These are phyloP conservation scores for Picochlorum sp. DNA, from an alignment of 139 green algal genomes.

Conservation along the genomic window DNA sequence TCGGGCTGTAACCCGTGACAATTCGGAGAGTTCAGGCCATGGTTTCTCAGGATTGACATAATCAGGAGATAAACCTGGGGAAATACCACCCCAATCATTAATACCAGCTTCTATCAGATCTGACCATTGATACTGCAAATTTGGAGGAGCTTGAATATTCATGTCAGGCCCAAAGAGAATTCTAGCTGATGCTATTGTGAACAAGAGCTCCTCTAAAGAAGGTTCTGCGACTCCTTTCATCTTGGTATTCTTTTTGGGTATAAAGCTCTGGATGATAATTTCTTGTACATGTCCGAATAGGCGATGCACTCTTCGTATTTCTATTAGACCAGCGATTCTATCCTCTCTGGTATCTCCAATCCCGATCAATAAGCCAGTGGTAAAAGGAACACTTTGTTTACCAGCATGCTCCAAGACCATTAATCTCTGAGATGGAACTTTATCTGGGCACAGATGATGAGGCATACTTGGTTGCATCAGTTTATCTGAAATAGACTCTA, in stretches of 20 bases:
- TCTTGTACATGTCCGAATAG: constrained; percentile 59
- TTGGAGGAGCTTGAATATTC: constrained; percentile 52
- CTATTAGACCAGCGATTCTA: constrained; percentile 43
- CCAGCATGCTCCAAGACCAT: constrained; percentile 40
- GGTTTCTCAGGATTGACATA: constrained; percentile 71
- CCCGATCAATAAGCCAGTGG: constrained; percentile 69
- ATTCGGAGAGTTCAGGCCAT: constrained; percentile 62
- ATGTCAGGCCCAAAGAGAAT: constrained; percentile 57
- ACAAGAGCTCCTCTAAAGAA: constrained; percentile 55
- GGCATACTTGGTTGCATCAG: constrained; percentile 34
- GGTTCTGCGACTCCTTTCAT: constrained; percentile 52
- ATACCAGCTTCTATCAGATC: constrained; percentile 63
- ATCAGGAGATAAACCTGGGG: constrained; percentile 62
- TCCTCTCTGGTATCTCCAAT: constrained; percentile 69
- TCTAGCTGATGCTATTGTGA: constrained; percentile 58
- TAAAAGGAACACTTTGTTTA: constrained; percentile 58
- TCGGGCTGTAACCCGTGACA: constrained; percentile 46
- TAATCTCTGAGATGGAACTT: constrained; percentile 20
- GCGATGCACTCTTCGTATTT: constrained; percentile 35
- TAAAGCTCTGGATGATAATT: constrained; percentile 86
- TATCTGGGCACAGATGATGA: constrained; percentile 73
- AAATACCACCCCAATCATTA: constrained; percentile 82
- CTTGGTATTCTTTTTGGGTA: constrained; percentile 52
- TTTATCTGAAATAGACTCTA: constrained; percentile 50
- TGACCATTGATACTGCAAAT: constrained; percentile 48